These are phyloP conservation scores for Heterobasidion annosum DNA, from an alignment of 1,284 basidiomycete genomes.

Conservation along the genomic window DNA sequence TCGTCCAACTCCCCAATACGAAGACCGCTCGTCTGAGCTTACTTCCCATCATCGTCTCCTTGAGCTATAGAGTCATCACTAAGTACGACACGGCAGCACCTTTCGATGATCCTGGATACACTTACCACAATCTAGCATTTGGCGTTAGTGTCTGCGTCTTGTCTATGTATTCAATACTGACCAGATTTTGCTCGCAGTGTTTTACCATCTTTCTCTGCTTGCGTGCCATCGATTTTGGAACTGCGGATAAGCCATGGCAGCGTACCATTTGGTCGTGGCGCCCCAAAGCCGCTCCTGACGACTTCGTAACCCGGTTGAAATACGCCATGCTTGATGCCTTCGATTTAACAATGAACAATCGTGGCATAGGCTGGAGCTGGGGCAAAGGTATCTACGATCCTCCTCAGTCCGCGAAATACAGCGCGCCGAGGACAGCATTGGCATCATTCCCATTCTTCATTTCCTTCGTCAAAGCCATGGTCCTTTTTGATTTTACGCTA, in stretches of 20 bases:
- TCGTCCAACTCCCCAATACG: conserved; percentile 4
- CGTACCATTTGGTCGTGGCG: conserved; percentile 8
- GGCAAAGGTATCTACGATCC: conserved; percentile 32
- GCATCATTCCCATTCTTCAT: conserved; percentile 22
- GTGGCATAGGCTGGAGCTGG: conserved; percentile 51
- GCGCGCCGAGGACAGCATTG: conserved; percentile 11
- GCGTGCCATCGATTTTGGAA: conserved; percentile 13
- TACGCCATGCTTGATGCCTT: conserved; percentile 28
- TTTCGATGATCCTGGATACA: conserved; percentile 6
- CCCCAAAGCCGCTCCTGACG: conserved; percentile 7
- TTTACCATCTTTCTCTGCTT: neutral
- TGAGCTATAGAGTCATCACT: neutral
- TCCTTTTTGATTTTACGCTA: conserved; percentile 24
- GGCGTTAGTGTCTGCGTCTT: conserved; percentile 3
- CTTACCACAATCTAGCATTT: conserved; percentile 4
- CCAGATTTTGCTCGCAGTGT: neutral
- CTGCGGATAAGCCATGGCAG: conserved; percentile 7
- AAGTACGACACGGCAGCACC: neutral
- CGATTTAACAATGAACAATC: conserved; percentile 35
- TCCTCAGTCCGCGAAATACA: conserved; percentile 7
- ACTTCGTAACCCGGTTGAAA: conserved; percentile 3
- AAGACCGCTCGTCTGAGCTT: conserved; percentile 1
- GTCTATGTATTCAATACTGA: neutral
- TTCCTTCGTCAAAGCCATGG: conserved; percentile 20
- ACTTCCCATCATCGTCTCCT: neutral